Conservation (phyloP, 345 rosid genomes). For the Citrus australasica region DNA sequence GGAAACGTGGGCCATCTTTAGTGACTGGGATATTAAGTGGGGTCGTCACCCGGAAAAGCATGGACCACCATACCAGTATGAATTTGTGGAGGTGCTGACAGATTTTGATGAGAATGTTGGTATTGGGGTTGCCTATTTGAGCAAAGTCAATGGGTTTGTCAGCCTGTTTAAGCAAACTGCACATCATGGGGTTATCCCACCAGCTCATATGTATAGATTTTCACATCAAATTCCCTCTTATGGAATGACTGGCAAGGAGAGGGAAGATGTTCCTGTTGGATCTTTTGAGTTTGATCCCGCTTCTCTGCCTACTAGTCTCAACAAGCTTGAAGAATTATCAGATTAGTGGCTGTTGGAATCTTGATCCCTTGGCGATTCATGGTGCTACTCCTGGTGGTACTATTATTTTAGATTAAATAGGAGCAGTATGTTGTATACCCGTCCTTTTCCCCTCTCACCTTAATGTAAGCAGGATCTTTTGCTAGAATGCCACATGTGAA, state of each 20-base stretch:
- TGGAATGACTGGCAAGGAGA: constrained; percentile 70
- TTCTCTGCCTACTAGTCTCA: constrained; percentile 44
- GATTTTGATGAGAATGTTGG: constrained; percentile 40
- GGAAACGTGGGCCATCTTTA: too few relatives aligned
- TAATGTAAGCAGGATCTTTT: background rate
- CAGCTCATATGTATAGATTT: constrained; percentile 56
- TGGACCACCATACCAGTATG: too few relatives aligned
- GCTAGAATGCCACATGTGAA: background rate
- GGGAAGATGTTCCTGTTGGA: constrained; percentile 63
- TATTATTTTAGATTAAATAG: constrained; percentile 24
- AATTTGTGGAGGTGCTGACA: too few relatives aligned
- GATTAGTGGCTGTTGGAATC: constrained; percentile 37
- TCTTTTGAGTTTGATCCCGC: constrained; percentile 82
- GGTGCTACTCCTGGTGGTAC: background rate
- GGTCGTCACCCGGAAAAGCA: too few relatives aligned
- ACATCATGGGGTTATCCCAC: constrained; percentile 25
- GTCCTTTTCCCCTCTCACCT: background rate
- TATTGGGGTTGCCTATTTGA: constrained; percentile 59
- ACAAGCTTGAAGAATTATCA: constrained; percentile 4
- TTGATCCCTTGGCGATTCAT: constrained; percentile 38
- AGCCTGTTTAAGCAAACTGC: constrained; percentile 46
- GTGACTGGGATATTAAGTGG: too few relatives aligned
- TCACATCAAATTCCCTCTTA: constrained; percentile 71
- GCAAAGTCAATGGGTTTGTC: constrained; percentile 77
- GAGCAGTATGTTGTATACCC: background rate